Conservation (phyloP, 495 filamentous ascomycete genomes). For the Penicillium daleae region DNA sequence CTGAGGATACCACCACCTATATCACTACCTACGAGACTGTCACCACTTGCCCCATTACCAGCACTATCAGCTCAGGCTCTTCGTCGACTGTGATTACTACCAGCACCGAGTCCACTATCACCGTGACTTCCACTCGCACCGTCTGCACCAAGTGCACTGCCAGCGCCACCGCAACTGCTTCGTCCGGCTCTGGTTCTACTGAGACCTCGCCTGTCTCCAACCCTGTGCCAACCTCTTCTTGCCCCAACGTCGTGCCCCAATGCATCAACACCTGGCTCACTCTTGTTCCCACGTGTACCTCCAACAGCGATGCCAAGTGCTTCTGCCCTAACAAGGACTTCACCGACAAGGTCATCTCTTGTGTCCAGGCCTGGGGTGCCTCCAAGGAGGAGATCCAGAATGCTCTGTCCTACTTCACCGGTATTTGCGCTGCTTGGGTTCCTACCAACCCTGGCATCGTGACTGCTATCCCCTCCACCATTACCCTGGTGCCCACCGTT, state of each 20-base stretch:
- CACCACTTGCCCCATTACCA: conserved; percentile 49
- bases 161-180: conserved; percentile 11
- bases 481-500: conserved; percentile 57
- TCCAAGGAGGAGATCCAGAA: conserved; percentile 65
- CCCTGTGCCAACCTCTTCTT: conserved; percentile 38
- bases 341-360: conserved; percentile 79
- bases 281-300: conserved; percentile 70
- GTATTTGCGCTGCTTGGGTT: conserved; percentile 82
- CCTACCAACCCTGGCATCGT: conserved; percentile 81
- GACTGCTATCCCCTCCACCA: conserved; percentile 66
- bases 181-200: conserved; percentile 9
- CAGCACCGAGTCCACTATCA: conserved; percentile 43
- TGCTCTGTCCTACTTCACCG: conserved; percentile 84
- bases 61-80: conserved; percentile 39
- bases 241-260: conserved; percentile 77
- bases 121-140: conserved; percentile 40
- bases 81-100: conserved; percentile 38
- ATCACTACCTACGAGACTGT: conserved; percentile 43
- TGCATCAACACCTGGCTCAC: conserved; percentile 92
- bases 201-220: conserved; percentile 27
- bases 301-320: conserved; percentile 82
- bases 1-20: conserved; percentile 29
- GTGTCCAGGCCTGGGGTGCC: conserved; percentile 76
- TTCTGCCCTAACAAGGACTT: conserved; percentile 82
- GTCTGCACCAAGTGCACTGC: conserved; percentile 41